Conservation (phyloP, 2,329 filamentous ascomycete genomes). For the Sphaerulina vaccinii region DNA sequence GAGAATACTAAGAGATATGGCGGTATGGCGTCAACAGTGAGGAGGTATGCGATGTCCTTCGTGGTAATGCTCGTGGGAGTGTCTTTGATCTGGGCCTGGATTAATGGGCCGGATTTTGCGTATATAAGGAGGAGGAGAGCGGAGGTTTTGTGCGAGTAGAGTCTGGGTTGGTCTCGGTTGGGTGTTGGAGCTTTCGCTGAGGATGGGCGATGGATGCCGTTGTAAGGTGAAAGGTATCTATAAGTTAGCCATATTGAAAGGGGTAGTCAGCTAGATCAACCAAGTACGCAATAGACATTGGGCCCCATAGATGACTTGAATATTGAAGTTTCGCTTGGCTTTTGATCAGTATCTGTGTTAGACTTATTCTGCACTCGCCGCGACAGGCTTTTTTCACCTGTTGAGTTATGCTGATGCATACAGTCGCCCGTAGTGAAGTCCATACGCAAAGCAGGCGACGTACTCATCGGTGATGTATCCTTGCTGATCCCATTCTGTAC, state of each 20-base stretch:
- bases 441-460: slow-evolving; percentile 35
- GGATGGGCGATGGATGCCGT: background rate
- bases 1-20: background rate
- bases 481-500: slow-evolving; percentile 30
- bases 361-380: background rate
- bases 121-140: slow-evolving; percentile 6
- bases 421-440: slow-evolving; percentile 32
- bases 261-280: background rate
- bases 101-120: slow-evolving; percentile 5
- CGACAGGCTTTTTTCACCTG: background rate
- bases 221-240: background rate
- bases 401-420: slow-evolving; percentile 5
- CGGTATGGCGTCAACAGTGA: background rate
- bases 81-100: background rate
- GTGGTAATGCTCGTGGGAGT: background rate
- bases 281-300: too few species aligned
- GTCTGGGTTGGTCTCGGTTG: background rate
- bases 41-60: background rate
- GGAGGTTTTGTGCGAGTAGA: slow-evolving; percentile 3
- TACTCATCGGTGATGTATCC: slow-evolving; percentile 36
- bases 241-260: background rate
- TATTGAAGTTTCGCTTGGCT: background rate
- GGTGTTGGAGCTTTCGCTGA: background rate
- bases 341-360: background rate
- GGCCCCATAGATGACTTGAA: too few species aligned